Evolutionary conservation across 495 filamentous ascomycete genomes (phyloP), one percentile per base, ranked within the genome.

Genomic region (Penicillium pancosmium): DNA sequence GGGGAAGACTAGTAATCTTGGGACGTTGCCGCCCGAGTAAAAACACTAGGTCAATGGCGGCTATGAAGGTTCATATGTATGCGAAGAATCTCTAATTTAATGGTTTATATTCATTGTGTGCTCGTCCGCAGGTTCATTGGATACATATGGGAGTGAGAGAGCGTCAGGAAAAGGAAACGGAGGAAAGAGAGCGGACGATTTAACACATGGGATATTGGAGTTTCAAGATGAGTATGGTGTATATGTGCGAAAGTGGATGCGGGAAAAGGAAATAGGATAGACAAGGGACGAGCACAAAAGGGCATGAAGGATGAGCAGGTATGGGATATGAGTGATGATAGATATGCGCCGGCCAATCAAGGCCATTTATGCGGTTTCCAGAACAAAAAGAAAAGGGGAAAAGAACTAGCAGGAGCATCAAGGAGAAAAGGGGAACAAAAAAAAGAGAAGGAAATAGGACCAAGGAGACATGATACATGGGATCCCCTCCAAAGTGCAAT

Each of bases 401-500:
- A 55, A 44, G 27, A 9, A 57, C 31, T 31, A 60, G 19, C 35
- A 61, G 50, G 7, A 56, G 48, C 52, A 40, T 51, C 15, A 44
- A 16, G 4, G 12, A 15, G 36, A 38, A 38, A 43, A 43, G 33
- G 25, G 41, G 27, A 54, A 60, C 43, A 52, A 53, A 51, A 60
- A 60, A 43, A 53, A 23, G 57, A 55, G 57, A 51, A 53, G 35
- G 55, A 61, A 50, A 54, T 34, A 36, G 61, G 65, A 66, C 66
- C 70, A 73, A 68, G 55, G 61, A 66, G 49, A 68, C 63, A 68
- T 68, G 64, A 69, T 70, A 68, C 66, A 70, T 62, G 58, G 67
- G 62, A 65, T 59, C 63, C 55, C 54, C 47, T 31, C 21, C 55
- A 58, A 48, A 18, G 52, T 59, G 31, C 40, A 57, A 48, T 43